Conservation (phyloP, 2,329 filamentous ascomycete species). For the Stachybotrys elegans region DNA sequence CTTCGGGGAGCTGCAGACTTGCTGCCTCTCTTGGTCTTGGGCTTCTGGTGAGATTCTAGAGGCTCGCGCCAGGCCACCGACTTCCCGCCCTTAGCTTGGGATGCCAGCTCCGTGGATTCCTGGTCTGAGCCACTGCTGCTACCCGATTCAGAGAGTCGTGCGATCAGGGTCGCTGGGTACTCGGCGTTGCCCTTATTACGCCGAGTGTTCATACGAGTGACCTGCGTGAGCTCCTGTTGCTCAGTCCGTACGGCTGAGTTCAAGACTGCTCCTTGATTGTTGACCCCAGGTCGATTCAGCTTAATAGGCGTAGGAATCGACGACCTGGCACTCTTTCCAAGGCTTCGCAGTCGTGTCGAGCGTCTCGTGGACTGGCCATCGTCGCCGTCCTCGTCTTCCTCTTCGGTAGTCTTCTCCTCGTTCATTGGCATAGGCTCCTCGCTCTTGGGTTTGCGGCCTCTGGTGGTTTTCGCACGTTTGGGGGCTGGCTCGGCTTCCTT, state of each 20-base stretch:
- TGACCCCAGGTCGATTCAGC: constrained; percentile 17
- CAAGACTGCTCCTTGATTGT: constrained; percentile 7
- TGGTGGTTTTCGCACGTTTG: constrained; percentile 20
- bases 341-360: constrained; percentile 26
- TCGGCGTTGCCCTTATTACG: constrained; percentile 29
- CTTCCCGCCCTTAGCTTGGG: constrained; percentile 17
- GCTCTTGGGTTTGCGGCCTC: constrained; percentile 10
- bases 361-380: constrained; percentile 18
- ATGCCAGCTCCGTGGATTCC: constrained; percentile 9
- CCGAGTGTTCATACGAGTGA: constrained; percentile 29
- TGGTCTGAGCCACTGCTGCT: constrained; percentile 15
- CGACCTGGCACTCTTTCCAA: constrained; percentile 18
- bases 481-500: constrained; percentile 13
- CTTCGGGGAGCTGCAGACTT: constrained; percentile 6
- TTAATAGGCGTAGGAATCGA: constrained; percentile 30
- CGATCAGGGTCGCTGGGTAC: constrained; percentile 28
- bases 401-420: constrained; percentile 6
- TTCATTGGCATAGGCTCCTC: constrained; percentile 10
- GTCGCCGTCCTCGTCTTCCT: constrained; percentile 12
- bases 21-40: constrained; percentile 14
- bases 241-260: constrained; percentile 21
- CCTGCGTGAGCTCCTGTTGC: constrained; percentile 25
- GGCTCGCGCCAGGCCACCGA: constrained; percentile 29
- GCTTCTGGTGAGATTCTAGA: constrained; percentile 20
- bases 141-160: constrained; percentile 19